Base-by-base conservation (phyloP, 1,139 yeast species). In the Protomyces inouyei region DNA sequence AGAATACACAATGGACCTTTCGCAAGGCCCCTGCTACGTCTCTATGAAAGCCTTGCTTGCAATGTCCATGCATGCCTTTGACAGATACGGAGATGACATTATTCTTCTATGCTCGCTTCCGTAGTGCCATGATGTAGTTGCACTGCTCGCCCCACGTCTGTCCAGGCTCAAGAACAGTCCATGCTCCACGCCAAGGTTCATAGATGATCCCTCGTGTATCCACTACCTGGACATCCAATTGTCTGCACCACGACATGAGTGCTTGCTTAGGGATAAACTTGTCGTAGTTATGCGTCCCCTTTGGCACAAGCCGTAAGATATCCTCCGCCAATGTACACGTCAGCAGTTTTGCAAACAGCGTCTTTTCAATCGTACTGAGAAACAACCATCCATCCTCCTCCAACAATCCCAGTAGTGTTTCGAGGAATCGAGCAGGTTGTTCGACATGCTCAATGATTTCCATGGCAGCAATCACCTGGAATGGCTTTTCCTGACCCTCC, bases 361-460 rank as follows among this genome's bases (percentile, higher is more conserved):
- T 96, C 68, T 98, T 82, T 75, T 93, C 93, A 65, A 93, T 93
- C 0, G 99, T 95, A 38, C 97, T 90, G 66, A 92, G 73, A 72
- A 93, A 90, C 54, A 92, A 74, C 83, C 91, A 85, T 0, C 98
- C 97, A 23, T 90, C 95, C 0, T 86, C 87, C 66, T 84, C 83
- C 53, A 92, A 83, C 66, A 85, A 82, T 43, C 78, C 73, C 73
- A 91, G 77, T 0, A 96, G 95, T 64, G 82, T 84, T 23, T 79
- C 75, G 66, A 93, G 76, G 35, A 92, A 87, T 65, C 82, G 83
- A 0, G 90, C 77, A 0, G 99, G 98, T 68, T 84, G 82, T 66
- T 88, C 88, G 1, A 92, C 97, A 74, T 93, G 99, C 74, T 93
- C 99, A 57, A 93, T 79, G 83, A 93, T 85, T 74, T 93, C 99